Percentiles rank a stretch among this genome's conserved stretches.
Conservation (phyloP, 306 rosid species). For the Sphenostylis stenocarpa region DNA sequence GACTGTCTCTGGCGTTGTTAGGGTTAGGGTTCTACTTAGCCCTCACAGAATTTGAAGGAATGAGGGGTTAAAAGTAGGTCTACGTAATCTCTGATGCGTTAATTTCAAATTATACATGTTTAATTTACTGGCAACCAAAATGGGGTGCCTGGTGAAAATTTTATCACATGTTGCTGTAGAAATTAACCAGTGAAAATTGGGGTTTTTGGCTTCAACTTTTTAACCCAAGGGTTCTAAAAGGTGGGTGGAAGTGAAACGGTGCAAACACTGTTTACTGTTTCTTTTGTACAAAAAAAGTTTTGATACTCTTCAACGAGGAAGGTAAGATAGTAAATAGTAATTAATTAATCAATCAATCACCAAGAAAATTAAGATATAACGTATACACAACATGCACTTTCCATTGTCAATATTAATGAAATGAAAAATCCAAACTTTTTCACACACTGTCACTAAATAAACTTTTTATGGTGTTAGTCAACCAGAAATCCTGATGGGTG, state of each 20-base stretch:
- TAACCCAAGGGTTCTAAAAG: conserved; percentile 26
- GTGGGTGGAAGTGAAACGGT: conserved; percentile 9
- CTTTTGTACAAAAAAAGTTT: background rate
- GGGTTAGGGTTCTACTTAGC: conserved; percentile 31
- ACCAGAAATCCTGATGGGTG: too few relatives aligned
- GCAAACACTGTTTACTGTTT: conserved; percentile 1
- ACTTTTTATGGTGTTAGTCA: too few relatives aligned
- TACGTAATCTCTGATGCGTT: conserved; percentile 7
- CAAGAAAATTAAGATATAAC: background rate
- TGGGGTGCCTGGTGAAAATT: background rate
- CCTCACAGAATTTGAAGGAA: conserved; percentile 23
- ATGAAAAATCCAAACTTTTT: background rate
- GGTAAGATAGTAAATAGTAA: background rate
- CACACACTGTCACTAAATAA: too few relatives aligned
- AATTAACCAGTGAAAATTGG: background rate
- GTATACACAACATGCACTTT: background rate
- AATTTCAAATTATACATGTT: background rate
- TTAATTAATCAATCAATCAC: background rate
- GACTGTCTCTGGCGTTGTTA: conserved; percentile 20
- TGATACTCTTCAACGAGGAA: background rate
- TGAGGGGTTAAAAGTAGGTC: conserved; percentile 10
- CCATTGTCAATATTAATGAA: background rate
- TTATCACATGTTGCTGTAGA: background rate
- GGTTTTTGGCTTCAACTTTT: conserved; percentile 10
- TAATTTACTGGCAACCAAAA: background rate